Evolutionary conservation across 495 filamentous ascomycete genomes (phyloP).

Genomic region (Halenospora varia): DNA sequence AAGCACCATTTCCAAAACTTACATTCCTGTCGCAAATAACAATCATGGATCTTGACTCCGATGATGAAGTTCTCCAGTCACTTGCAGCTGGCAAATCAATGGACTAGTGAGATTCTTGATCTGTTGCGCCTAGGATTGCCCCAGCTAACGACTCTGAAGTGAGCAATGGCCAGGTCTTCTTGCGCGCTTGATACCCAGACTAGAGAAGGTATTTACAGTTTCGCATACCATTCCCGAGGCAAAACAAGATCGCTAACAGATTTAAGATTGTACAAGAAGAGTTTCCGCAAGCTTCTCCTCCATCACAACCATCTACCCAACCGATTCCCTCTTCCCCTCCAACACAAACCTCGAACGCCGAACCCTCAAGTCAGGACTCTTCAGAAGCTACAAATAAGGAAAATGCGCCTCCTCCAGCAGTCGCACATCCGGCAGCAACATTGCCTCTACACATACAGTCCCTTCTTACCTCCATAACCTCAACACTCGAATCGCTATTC

Average conservation of each 20-base stretch:
- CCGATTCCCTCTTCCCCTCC: constrained; percentile 6
- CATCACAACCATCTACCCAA: constrained; percentile 19
- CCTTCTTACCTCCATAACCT: constrained; percentile 62
- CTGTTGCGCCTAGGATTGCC: neutral
- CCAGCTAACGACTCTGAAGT: constrained; percentile 34
- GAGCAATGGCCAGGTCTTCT: constrained; percentile 50
- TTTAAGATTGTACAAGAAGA: constrained; percentile 1
- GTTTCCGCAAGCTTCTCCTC: neutral
- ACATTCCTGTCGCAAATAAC: constrained; percentile 23
- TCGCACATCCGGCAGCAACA: constrained; percentile 20
- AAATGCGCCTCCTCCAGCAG: constrained; percentile 21
- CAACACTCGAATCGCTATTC: constrained; percentile 66
- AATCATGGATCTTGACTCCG: constrained; percentile 27
- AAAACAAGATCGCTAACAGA: neutral
- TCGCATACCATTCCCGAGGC: neutral
- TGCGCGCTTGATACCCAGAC: constrained; percentile 42
- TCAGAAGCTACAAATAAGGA: constrained; percentile 23
- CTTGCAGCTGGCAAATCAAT: constrained; percentile 63
- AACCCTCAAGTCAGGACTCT: constrained; percentile 9
- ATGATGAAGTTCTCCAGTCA: constrained; percentile 58
- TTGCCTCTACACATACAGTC: constrained; percentile 62
- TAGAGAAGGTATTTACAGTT: constrained; percentile 44
- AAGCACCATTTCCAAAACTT: constrained; percentile 9
- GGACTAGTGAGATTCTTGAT: constrained; percentile 51
- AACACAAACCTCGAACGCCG: constrained; percentile 6